Conservation (phyloP, 441 rosid species). For the Erysimum pusillum region DNA sequence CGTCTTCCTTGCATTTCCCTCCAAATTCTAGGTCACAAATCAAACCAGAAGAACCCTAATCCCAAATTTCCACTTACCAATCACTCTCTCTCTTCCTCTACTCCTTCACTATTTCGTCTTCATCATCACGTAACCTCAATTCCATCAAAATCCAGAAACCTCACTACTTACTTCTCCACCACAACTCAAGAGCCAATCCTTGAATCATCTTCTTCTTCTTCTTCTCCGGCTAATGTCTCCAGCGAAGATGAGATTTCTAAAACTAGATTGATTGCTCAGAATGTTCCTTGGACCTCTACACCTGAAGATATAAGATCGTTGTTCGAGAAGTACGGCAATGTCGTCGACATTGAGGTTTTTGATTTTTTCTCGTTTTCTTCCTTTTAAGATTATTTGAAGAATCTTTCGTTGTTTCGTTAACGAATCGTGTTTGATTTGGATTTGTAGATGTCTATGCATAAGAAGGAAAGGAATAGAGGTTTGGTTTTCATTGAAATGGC, state of each 20-base stretch:
- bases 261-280: conserved; percentile 70
- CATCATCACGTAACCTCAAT: conserved; percentile 38
- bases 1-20: conserved; percentile 52
- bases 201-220: conserved; percentile 36
- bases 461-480: conserved; percentile 73
- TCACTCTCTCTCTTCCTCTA: conserved; percentile 30
- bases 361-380: neutral
- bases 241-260: conserved; percentile 56
- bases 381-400: neutral
- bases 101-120: conserved; percentile 31
- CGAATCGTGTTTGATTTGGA: conserved; percentile 33
- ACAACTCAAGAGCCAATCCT: conserved; percentile 53
- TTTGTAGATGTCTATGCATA: conserved; percentile 79
- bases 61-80: neutral
- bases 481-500: conserved; percentile 82
- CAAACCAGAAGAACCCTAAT: conserved; percentile 27
- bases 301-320: conserved; percentile 79
- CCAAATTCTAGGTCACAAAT: conserved; percentile 43
- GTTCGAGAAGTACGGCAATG: conserved; percentile 76
- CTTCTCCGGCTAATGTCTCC: neutral
- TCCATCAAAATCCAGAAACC: conserved; percentile 44
- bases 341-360: conserved; percentile 77
- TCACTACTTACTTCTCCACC: conserved; percentile 49
- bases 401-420: neutral
- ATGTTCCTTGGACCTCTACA: conserved; percentile 79